phyloP scores from a whole-genome alignment of 2,329 filamentous ascomycete species.

The Sordariomycetes sp. region DNA sequence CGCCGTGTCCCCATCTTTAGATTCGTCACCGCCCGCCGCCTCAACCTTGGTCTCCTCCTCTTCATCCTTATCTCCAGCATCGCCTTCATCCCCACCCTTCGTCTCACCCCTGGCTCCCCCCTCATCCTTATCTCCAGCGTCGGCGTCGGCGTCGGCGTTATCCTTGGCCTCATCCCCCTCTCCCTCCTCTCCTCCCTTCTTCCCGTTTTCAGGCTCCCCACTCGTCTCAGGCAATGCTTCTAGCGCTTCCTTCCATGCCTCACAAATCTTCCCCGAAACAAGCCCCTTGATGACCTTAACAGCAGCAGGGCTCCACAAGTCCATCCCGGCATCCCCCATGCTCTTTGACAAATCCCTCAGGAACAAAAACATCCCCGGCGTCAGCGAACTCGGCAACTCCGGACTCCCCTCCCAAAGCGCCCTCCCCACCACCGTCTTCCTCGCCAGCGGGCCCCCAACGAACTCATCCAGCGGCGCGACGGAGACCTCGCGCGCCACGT shows the following conservation, averaged over 20 bases:
- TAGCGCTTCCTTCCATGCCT: conserved; percentile 31
- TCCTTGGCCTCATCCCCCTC: conserved; percentile 7
- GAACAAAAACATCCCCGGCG: conserved; percentile 59
- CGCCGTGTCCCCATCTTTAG: not conserved
- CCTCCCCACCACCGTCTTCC: conserved; percentile 41
- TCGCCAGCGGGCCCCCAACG: conserved; percentile 22
- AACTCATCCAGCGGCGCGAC: conserved; percentile 34
- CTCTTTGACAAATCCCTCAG: conserved; percentile 48
- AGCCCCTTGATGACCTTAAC: conserved; percentile 48
- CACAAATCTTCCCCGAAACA: conserved; percentile 35
- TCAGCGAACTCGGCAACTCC: conserved; percentile 64
- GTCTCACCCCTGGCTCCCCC: conserved; percentile 7
- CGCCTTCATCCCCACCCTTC: conserved; percentile 6
- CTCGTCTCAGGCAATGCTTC: conserved; percentile 10
- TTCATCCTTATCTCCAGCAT: conserved; percentile 8
- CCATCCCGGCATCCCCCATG: conserved; percentile 60
- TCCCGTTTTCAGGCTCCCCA: conserved; percentile 2
- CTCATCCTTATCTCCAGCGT: conserved; percentile 7
- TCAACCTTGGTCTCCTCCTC: not conserved
- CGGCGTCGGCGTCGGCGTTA: conserved; percentile 7
- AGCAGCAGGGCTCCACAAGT: conserved; percentile 68
- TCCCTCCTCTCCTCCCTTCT: conserved; percentile 6
- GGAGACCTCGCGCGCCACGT: conserved; percentile 41
- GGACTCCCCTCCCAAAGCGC: conserved; percentile 73
- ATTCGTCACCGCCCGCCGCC: not conserved